Conservation (phyloP, 148 eudicot genomes). For the Chenopodium quinoa region DNA sequence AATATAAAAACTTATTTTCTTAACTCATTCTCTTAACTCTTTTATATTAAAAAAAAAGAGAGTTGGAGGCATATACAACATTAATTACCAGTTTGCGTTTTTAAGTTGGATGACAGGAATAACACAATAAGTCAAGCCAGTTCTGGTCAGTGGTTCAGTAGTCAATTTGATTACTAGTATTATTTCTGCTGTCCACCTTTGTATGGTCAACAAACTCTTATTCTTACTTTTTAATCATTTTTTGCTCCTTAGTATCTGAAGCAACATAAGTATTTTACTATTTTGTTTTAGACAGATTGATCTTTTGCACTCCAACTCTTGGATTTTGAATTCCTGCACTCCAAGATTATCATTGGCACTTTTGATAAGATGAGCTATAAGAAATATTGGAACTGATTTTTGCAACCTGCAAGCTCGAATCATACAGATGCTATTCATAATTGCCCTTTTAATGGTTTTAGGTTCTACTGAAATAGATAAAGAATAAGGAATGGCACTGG, state of each 20-base stretch:
- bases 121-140: neutral
- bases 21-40: no score
- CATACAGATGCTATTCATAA: neutral
- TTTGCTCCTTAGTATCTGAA: neutral
- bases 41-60: no score
- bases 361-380: neutral
- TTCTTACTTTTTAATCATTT: no score
- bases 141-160: neutral
- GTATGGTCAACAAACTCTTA: neutral
- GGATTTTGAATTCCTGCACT: neutral
- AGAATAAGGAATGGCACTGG: neutral
- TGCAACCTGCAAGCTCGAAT: neutral
- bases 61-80: neutral
- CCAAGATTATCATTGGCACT: neutral
- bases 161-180: neutral
- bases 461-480: neutral
- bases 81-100: neutral
- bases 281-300: no score
- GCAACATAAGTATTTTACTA: no score
- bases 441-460: neutral
- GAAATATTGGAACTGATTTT: neutral
- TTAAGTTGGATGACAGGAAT: neutral
- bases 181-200: neutral
- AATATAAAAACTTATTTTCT: no score
- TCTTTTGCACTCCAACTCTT: neutral